These are phyloP conservation scores for Dendrobium nobile DNA, from an alignment of 106 monocot species.

Conservation along the genomic window DNA sequence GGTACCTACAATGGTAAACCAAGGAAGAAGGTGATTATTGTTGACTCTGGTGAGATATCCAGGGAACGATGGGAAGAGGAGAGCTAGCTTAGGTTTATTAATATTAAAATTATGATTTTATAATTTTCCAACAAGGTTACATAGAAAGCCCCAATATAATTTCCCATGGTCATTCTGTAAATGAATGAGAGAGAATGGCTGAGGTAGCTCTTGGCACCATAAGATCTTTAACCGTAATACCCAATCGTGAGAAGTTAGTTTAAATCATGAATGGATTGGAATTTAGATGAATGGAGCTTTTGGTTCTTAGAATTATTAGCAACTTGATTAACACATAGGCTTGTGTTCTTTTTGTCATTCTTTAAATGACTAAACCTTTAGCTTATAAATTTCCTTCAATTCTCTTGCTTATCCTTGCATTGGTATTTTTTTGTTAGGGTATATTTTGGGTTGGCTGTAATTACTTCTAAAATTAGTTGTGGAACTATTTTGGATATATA, in stretches of 20 bases:
- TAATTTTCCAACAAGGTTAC: not conserved
- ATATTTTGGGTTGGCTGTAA: too few relatives aligned
- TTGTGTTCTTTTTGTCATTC: too few relatives aligned
- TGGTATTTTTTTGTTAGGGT: too few relatives aligned
- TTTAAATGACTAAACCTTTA: too few relatives aligned
- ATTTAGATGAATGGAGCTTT: not conserved
- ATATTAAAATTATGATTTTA: not conserved
- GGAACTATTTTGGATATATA: too few relatives aligned
- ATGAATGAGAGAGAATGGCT: not conserved
- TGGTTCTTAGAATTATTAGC: not conserved
- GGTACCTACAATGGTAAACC: conserved; percentile 92
- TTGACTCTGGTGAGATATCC: conserved; percentile 83
- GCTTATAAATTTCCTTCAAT: too few relatives aligned
- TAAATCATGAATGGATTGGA: not conserved
- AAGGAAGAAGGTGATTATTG: conserved; percentile 74
- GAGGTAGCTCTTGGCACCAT: not conserved
- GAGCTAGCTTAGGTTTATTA: not conserved
- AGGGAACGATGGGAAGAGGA: conserved; percentile 44
- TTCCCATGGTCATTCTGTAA: not conserved
- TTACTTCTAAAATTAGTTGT: too few relatives aligned
- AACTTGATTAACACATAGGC: too few relatives aligned
- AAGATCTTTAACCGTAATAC: not conserved
- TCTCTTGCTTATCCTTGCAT: too few relatives aligned
- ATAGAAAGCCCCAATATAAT: not conserved
- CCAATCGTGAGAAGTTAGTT: not conserved